Conservation (phyloP, 2,329 filamentous ascomycete genomes). For the Neopestalotiopsis sp. region DNA sequence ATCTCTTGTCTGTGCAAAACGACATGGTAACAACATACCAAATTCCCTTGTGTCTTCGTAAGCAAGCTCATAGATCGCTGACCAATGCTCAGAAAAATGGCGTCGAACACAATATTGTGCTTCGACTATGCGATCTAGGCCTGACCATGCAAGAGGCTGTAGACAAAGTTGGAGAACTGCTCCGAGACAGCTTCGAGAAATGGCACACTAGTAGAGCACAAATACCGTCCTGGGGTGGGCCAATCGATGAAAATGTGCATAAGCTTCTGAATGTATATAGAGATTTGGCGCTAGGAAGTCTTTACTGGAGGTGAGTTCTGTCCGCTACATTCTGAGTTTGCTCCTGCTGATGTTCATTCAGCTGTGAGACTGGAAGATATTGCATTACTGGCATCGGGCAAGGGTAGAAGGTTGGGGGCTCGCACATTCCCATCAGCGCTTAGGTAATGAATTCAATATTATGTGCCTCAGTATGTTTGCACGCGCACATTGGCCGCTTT, state of each 20-base stretch:
- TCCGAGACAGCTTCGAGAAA: not conserved
- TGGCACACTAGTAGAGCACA: not conserved
- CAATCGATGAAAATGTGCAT: not conserved
- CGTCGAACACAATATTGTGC: not conserved
- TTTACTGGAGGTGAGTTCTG: slow-evolving; percentile 2
- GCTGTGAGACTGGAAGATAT: too few relatives aligned
- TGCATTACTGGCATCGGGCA: too few relatives aligned
- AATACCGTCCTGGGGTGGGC: not conserved
- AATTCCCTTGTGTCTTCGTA: not conserved
- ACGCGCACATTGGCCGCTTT: too few relatives aligned
- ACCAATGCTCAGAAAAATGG: not conserved
- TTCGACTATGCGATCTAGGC: not conserved
- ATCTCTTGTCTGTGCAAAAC: not conserved
- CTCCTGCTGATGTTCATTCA: too few relatives aligned
- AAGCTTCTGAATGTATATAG: not conserved
- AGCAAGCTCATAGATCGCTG: not conserved
- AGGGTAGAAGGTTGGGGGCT: too few relatives aligned
- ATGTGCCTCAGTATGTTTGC: too few relatives aligned
- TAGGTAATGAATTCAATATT: too few relatives aligned
- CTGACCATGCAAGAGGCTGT: not conserved
- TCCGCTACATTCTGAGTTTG: too few relatives aligned
- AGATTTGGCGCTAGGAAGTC: not conserved
- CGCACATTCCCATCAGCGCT: too few relatives aligned
- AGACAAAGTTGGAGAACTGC: not conserved
- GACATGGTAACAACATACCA: not conserved